These are phyloP conservation scores for Cornus florida DNA, from an alignment of 148 eudicot species.

Conservation along the genomic window DNA sequence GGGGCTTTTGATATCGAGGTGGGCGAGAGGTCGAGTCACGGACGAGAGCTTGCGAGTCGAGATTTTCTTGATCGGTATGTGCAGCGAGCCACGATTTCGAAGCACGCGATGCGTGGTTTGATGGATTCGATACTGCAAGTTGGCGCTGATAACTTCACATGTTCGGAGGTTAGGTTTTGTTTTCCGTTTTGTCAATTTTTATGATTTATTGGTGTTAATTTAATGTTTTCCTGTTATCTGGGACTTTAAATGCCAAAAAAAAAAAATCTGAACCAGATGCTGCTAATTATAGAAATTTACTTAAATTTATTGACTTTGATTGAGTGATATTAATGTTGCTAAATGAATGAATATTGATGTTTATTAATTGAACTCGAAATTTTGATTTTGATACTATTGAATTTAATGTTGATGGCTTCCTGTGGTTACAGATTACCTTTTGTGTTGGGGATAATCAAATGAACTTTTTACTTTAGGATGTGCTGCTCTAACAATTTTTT, in stretches of 20 bases:
- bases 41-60: conserved; percentile 36
- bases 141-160: conserved; percentile 41
- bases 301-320: too few species aligned
- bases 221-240: not conserved
- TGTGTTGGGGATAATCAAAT: too few species aligned
- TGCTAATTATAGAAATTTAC: too few species aligned
- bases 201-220: not conserved
- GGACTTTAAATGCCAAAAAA: not conserved
- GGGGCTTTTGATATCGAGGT: conserved; percentile 67
- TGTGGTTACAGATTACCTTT: not conserved
- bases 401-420: not conserved
- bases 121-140: conserved; percentile 57
- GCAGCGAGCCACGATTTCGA: conserved; percentile 42
- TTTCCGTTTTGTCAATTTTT: not conserved
- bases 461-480: not conserved
- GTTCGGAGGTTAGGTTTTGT: conserved; percentile 63
- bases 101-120: conserved; percentile 76
- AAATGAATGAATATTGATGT: not conserved
- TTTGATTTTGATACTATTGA: not conserved
- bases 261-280: too few species aligned
- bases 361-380: not conserved
- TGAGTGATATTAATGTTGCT: not conserved
- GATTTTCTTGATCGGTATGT: conserved; percentile 52
- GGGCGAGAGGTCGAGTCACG: conserved; percentile 11
- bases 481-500: not conserved